A percentile compares a stretch with the other conserved stretches of the same genome.
Conservation (phyloP, 352 stramenopile genomes). For the Lagenidium sp. region DNA sequence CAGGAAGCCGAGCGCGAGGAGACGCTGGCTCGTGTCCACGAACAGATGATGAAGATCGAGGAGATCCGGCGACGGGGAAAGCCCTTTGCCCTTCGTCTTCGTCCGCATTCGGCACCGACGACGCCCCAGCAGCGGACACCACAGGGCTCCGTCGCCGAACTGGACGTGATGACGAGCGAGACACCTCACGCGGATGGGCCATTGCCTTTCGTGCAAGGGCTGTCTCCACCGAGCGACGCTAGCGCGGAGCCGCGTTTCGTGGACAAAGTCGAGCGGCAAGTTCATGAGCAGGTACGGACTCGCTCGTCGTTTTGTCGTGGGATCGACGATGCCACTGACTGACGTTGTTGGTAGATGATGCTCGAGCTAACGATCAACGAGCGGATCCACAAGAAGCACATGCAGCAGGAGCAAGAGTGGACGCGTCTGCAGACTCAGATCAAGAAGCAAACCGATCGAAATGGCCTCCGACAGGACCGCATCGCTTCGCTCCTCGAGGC, state of each 20-base stretch:
- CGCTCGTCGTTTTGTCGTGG: too few species aligned
- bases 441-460: constrained; percentile 2
- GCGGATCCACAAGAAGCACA: not conserved
- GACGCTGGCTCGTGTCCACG: constrained; percentile 8
- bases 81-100: constrained; percentile 15
- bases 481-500: constrained; percentile 3
- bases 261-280: constrained; percentile 6
- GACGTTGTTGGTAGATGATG: not conserved
- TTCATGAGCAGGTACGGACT: constrained; percentile 4
- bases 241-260: not conserved
- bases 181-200: too few species aligned
- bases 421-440: constrained; percentile 9
- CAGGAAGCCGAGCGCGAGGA: constrained; percentile 10
- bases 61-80: constrained; percentile 12
- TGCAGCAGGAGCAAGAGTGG: constrained; percentile 5
- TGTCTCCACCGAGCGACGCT: not conserved
- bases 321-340: too few species aligned
- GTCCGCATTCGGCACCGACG: constrained; percentile 13
- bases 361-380: constrained; percentile 5
- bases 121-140: not conserved
- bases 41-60: constrained; percentile 19
- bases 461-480: constrained; percentile 6
- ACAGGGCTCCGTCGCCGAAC: not conserved
- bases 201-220: too few species aligned
- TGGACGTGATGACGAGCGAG: not conserved